These are phyloP conservation scores for Thraustochytrium sp. DNA, from an alignment of 352 stramenopile genomes.

Conservation along the genomic window DNA sequence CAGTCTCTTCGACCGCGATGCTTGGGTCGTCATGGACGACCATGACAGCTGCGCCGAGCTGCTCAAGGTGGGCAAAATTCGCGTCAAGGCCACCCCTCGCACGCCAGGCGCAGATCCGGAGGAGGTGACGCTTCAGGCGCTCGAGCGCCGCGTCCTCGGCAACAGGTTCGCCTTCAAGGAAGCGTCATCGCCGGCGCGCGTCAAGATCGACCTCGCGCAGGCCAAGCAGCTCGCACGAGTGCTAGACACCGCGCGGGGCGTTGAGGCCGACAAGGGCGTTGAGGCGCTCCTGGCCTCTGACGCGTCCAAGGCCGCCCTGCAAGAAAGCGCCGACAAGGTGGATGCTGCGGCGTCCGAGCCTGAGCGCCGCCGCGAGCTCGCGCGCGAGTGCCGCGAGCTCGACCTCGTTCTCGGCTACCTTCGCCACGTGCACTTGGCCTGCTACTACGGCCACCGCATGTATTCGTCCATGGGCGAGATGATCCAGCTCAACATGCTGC, in stretches of 20 bases:
- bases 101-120: not conserved
- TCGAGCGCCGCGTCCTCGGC: not conserved
- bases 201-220: not conserved
- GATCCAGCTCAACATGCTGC: not conserved
- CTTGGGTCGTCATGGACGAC: not conserved
- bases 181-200: not conserved
- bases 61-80: not conserved
- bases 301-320: not conserved
- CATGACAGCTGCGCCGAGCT: not conserved
- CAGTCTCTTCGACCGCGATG: not conserved
- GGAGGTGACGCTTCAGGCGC: not conserved
- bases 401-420: slow-evolving; percentile 23
- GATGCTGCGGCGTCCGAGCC: not conserved
- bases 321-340: not conserved
- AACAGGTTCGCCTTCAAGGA: slow-evolving; percentile 16
- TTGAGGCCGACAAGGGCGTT: not conserved
- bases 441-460: slow-evolving; percentile 9
- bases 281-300: not conserved
- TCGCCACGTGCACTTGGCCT: slow-evolving; percentile 8
- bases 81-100: not conserved
- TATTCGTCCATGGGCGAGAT: not conserved
- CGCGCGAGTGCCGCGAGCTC: not conserved
- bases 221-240: not conserved
- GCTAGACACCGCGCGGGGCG: not conserved
- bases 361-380: not conserved